Percentiles rank a stretch among this genome's conserved stretches.
Evolutionary conservation across 164 flowering plant genomes (phyloP).

Genomic region (Macadamia integrifolia): DNA sequence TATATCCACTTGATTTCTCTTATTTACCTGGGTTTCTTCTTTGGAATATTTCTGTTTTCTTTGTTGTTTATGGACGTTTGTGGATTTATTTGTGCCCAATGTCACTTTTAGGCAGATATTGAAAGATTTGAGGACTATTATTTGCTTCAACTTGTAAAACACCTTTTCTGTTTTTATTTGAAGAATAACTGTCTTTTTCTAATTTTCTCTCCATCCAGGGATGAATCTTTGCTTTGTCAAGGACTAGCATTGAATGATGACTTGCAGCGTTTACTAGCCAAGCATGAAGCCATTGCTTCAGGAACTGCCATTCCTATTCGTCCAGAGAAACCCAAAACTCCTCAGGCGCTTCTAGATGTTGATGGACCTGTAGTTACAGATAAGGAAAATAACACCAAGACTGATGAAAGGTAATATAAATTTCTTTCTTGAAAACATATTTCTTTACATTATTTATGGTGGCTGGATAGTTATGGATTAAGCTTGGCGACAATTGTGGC

Average conservation of each 20-base stretch:
- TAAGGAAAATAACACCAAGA: slow-evolving; percentile 33
- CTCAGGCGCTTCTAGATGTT: slow-evolving; percentile 47
- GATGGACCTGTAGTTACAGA: slow-evolving; percentile 44
- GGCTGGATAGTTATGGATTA: not conserved
- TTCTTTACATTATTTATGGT: not conserved
- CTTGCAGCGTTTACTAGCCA: slow-evolving; percentile 73
- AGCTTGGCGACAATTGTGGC: not conserved
- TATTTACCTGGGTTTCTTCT: no score
- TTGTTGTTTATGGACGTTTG: no score
- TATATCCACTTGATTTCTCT: no score
- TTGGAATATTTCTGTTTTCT: no score
- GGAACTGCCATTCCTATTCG: slow-evolving; percentile 39
- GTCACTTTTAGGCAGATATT: not conserved
- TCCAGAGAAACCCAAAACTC: slow-evolving; percentile 47
- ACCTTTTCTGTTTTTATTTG: not conserved
- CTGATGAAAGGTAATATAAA: slow-evolving; percentile 40
- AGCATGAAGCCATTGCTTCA: slow-evolving; percentile 77
- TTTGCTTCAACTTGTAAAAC: no score
- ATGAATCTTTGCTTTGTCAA: slow-evolving; percentile 83
- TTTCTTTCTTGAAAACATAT: not conserved
- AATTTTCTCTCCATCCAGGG: slow-evolving; percentile 41
- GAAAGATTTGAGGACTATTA: not conserved
- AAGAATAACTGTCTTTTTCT: not conserved
- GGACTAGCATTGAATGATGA: slow-evolving; percentile 95
- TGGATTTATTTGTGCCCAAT: no score